Evolutionary conservation across 495 filamentous ascomycete genomes (phyloP), one percentile per base, ranked within the genome.

Genomic region (Xylaria venustula): DNA sequence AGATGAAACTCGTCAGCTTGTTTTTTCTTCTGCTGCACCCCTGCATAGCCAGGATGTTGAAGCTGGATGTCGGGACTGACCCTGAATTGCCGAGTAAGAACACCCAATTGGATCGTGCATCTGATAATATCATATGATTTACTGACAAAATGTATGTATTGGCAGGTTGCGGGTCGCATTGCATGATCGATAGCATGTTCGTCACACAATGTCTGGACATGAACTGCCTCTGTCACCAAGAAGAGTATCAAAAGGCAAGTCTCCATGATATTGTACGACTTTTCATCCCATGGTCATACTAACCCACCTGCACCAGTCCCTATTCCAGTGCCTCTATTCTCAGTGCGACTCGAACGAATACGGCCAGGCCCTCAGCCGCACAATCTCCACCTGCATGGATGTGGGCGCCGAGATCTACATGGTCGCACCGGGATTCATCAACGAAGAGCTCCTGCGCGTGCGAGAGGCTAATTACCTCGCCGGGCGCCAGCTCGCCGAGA

Each of bases 401-500:
- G 60, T 64, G 20, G 71, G 71, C 2, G 67, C 64, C 9, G 66
- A 73, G 34, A 63, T 73, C 1, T 61, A 72, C 56, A 72, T 70
- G 63, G 67, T 68, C 3, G 59, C 64, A 0, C 72, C 66, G 1
- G 66, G 63, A 1, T 58, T 25, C 12, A 62, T 71, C 40, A 63
- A 70, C 51, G 60, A 65, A 37, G 73, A 73, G 32, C 45, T 64
- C 2, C 67, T 75, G 14, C 65, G 65, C 7, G 65, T 65, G 42
- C 67, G 72, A 14, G 73, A 76, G 55, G 67, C 63, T 11, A 70
- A 73, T 44, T 73, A 74, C 52, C 65, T 71, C 3, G 71, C 70
- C 41, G 72, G 73, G 9, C 67, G 62, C 15, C 67, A 69, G 44
- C 59, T 71, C 17, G 42, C 60, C 25, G 61, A 67, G 3, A 54